Evolutionary conservation across 371 early-diverging fungal species (phyloP), one percentile per base, ranked within the genome.

Genomic region (Zychaea mexicana): DNA sequence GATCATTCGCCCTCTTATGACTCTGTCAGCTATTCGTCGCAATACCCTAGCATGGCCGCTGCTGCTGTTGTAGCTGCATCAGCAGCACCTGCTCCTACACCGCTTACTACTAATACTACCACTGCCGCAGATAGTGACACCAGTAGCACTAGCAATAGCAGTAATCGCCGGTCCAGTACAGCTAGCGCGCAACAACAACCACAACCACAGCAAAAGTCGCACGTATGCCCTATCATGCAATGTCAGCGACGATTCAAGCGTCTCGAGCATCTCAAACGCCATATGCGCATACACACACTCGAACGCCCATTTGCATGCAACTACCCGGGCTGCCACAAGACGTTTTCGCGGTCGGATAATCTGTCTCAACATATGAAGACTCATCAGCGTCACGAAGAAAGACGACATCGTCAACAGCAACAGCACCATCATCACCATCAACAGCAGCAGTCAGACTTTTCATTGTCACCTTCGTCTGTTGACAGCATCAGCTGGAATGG

Each of bases 211-310:
- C 62, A 63, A 60, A 72, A 75, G 49, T 57, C 76, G 0, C 77
- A 84, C 57, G 71, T 77, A 2, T 88, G 88, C 47, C 68, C 74
- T 28, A 68, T 83, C 2, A 66, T 81, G 46, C 68, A 74, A 10
- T 88, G 88, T 57, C 77, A 75, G 27, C 76, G 80, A 33, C 67
- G 78, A 19, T 89, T 89, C 69, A 95, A 94, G 68, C 85, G 96
- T 5, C 79, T 88, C 45, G 96, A 96, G 70, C 95, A 96, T 71
- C 75, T 96, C 59, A 92, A 93, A 65, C 83, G 97, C n/a, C 96
- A 96, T 68, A 81, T 90, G 72, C 89, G 94, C 36, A 91, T 90
- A 33, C 96, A 95, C 72, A 92, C 92, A n/a, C 83, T 88, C 65
- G 90, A 90, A 64, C 82, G 86, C 27, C 91, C 91, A 46, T 92